phyloP scores from a whole-genome alignment of 2,329 filamentous ascomycete species.

The Tolypocladium tropicale region DNA sequence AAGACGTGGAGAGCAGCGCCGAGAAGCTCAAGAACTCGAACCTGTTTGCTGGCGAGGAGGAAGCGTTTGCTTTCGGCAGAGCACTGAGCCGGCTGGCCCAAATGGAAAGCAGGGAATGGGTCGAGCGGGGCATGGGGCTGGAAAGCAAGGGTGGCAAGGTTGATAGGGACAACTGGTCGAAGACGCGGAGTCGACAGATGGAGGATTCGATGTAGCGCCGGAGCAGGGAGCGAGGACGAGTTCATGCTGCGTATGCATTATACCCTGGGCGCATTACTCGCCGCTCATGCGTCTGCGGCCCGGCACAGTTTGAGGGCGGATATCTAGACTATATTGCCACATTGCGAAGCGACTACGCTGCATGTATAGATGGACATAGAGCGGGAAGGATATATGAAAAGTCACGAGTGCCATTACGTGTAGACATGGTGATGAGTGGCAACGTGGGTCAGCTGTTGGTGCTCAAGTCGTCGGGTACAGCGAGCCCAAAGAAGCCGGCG shows the following conservation, averaged over 20 bases:
- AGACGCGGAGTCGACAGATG: constrained; percentile 56
- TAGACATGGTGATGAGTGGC: not conserved
- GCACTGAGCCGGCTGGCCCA: constrained; percentile 76
- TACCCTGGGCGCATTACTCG: not conserved
- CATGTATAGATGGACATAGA: not conserved
- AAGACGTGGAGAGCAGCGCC: constrained; percentile 79
- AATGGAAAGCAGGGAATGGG: constrained; percentile 94
- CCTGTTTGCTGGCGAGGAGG: constrained; percentile 90
- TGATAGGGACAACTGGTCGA: constrained; percentile 56
- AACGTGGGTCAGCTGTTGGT: no score
- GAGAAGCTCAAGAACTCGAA: constrained; percentile 73
- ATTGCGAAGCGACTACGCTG: not conserved
- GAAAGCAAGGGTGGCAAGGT: constrained; percentile 54
- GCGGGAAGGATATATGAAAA: not conserved
- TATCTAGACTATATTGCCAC: not conserved
- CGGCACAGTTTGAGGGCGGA: not conserved
- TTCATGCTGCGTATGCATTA: not conserved
- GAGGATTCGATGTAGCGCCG: constrained; percentile 55
- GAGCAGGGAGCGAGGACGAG: not conserved
- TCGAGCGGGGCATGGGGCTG: constrained; percentile 67
- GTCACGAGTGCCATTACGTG: not conserved
- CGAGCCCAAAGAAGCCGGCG: no score
- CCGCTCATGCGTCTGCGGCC: not conserved
- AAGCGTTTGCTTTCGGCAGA: constrained; percentile 89
- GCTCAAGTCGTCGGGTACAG: no score